Percentiles rank a stretch among this genome's conserved stretches.
Evolutionary conservation across 1,284 basidiomycete genomes (phyloP).

Genomic region (Crepidotus sp.): DNA sequence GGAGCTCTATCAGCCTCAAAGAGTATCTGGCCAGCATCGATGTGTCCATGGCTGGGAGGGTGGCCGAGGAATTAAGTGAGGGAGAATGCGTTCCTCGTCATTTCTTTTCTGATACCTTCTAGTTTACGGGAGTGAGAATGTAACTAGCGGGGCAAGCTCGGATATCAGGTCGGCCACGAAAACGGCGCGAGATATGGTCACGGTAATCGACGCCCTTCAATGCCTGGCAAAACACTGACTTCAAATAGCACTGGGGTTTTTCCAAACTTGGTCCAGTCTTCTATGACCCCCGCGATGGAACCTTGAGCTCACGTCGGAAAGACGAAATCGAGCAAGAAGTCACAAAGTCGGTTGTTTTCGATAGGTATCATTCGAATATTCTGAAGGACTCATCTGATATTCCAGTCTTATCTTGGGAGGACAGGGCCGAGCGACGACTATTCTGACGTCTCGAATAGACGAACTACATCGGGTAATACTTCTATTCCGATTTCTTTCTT

Average conservation of each 20-base stretch:
- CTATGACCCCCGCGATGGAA: constrained; percentile 62
- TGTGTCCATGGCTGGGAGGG: constrained; percentile 87
- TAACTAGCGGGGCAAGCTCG: constrained; percentile 85
- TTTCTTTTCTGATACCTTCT: constrained; percentile 14
- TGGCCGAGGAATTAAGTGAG: constrained; percentile 84
- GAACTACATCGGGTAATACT: constrained; percentile 72
- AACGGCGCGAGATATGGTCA: constrained; percentile 83
- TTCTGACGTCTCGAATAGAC: constrained; percentile 65
- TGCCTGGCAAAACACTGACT: not conserved
- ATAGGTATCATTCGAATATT: constrained; percentile 4
- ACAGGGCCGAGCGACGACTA: constrained; percentile 57
- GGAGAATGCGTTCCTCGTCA: constrained; percentile 12
- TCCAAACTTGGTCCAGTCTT: constrained; percentile 82
- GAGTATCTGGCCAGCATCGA: constrained; percentile 78
- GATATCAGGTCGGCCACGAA: constrained; percentile 76
- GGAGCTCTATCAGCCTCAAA: constrained; percentile 58
- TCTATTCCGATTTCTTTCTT: constrained; percentile 10
- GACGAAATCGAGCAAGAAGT: constrained; percentile 84
- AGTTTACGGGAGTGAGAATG: constrained; percentile 85
- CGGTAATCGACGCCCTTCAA: constrained; percentile 39
- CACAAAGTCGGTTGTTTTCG: constrained; percentile 46
- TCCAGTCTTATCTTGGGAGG: constrained; percentile 66
- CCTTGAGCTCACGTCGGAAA: constrained; percentile 63
- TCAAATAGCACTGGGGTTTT: constrained; percentile 70
- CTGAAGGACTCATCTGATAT: constrained; percentile 10